These are phyloP conservation scores for Dactylellina parvicollis DNA, from an alignment of 2,329 filamentous ascomycete species.

Conservation along the genomic window DNA sequence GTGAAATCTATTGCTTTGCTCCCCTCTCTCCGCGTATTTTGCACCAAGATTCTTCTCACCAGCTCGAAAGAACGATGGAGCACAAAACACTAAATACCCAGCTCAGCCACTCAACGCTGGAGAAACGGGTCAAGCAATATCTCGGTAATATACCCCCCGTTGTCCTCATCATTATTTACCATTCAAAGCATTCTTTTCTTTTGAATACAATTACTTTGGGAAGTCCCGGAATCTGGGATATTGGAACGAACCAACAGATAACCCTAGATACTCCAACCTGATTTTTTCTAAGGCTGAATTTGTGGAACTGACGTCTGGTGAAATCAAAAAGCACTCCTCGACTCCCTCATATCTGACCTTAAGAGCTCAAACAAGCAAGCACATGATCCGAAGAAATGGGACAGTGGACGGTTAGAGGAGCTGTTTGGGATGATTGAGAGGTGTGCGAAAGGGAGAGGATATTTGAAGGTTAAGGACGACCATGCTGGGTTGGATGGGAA, in stretches of 20 bases:
- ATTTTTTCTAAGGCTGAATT: neutral
- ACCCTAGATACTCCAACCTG: neutral
- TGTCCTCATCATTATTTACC: neutral
- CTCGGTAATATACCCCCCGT: conserved; percentile 11
- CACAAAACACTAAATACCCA: conserved; percentile 18
- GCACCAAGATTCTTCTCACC: too few species aligned
- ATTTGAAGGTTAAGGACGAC: conserved; percentile 31
- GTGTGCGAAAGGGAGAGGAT: conserved; percentile 36
- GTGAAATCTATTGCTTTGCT: too few species aligned
- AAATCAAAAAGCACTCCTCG: neutral
- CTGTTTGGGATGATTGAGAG: conserved; percentile 20
- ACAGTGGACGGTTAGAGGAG: conserved; percentile 10
- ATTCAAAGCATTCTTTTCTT: neutral
- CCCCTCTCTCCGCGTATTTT: too few species aligned
- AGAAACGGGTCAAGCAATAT: conserved; percentile 46
- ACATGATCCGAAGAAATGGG: conserved; percentile 21
- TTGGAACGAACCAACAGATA: conserved; percentile 5
- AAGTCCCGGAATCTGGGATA: conserved; percentile 26
- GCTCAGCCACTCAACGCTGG: conserved; percentile 27
- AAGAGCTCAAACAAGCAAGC: conserved; percentile 17
- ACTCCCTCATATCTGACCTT: conserved; percentile 1
- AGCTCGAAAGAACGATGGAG: conserved; percentile 40
- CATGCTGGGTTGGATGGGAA: conserved; percentile 45
- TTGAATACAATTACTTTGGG: neutral
- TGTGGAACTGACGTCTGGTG: neutral